A percentile compares a stretch with the other conserved stretches of the same genome.
These are phyloP conservation scores for Pisolithus microcarpus DNA, from an alignment of 768 basidiomycete species.

Conservation along the genomic window DNA sequence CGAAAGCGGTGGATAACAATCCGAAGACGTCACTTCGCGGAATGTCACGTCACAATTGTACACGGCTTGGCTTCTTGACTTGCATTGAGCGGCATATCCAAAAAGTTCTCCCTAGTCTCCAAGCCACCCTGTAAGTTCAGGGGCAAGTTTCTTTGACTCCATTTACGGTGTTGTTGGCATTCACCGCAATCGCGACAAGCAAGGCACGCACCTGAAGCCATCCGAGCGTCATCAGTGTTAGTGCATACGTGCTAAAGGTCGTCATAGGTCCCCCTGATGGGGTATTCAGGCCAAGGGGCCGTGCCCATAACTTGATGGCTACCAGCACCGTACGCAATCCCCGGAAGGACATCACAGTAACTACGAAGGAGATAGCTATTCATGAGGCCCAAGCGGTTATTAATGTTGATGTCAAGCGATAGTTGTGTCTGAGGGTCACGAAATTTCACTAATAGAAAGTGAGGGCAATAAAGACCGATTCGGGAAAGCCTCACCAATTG, in stretches of 20 bases:
- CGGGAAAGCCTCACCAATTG: conserved; percentile 30
- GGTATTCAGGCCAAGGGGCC: conserved; percentile 42
- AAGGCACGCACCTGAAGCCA: conserved; percentile 45
- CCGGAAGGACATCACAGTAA: conserved; percentile 43
- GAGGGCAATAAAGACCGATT: not conserved
- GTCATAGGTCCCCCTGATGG: conserved; percentile 26
- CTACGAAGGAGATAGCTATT: conserved; percentile 45
- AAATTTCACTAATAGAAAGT: conserved; percentile 41
- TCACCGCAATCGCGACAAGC: not conserved
- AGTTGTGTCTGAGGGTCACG: conserved; percentile 35
- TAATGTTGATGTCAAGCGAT: conserved; percentile 53
- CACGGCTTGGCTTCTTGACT: conserved; percentile 1
- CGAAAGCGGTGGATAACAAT: conserved; percentile 6
- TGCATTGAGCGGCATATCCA: conserved; percentile 25
- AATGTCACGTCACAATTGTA: conserved; percentile 29
- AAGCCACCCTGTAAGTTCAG: conserved; percentile 46
- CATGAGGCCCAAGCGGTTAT: conserved; percentile 48
- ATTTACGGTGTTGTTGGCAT: not conserved
- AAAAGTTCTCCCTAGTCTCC: conserved; percentile 16
- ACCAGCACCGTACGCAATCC: conserved; percentile 38
- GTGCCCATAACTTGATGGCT: conserved; percentile 56
- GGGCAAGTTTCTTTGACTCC: conserved; percentile 39
- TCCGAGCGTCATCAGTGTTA: conserved; percentile 53
- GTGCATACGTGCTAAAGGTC: conserved; percentile 57
- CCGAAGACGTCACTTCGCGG: conserved; percentile 9